phyloP scores from a whole-genome alignment of 2,329 filamentous ascomycete genomes.

The Torrubiellomyces zombiae region DNA sequence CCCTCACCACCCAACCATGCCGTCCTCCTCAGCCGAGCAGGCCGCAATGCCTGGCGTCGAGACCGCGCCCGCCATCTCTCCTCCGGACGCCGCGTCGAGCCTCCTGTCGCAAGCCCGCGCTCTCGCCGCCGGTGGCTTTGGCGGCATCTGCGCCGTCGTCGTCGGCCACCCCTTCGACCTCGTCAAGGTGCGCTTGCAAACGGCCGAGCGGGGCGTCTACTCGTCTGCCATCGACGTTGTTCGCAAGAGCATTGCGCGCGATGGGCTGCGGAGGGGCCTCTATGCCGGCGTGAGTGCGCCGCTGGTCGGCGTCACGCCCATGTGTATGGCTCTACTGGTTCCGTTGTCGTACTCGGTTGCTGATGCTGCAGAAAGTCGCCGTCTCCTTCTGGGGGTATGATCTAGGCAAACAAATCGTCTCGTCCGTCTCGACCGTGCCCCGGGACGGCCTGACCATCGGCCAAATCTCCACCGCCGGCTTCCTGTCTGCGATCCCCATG shows the following conservation, averaged over 20 bases:
- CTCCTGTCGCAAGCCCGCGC: slow-evolving; percentile 50
- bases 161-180: slow-evolving; percentile 95
- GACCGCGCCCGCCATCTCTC: no score
- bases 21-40: no score
- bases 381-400: slow-evolving; percentile 80
- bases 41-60: no score
- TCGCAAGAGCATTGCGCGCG: slow-evolving; percentile 68
- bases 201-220: slow-evolving; percentile 86
- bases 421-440: slow-evolving; percentile 43
- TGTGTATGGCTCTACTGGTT: slow-evolving; percentile 56
- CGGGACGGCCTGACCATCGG: slow-evolving; percentile 63
- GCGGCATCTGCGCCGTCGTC: slow-evolving; percentile 82
- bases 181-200: slow-evolving; percentile 94
- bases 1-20: no score
- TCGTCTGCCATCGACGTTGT: slow-evolving; percentile 83
- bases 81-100: slow-evolving; percentile 16
- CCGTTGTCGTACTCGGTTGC: not conserved
- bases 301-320: slow-evolving; percentile 87
- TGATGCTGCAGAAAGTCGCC: slow-evolving; percentile 32
- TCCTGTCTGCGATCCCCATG: slow-evolving; percentile 96
- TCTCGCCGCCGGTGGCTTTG: slow-evolving; percentile 77
- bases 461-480: slow-evolving; percentile 82
- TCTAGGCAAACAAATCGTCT: slow-evolving; percentile 79
- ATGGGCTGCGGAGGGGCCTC: slow-evolving; percentile 64
- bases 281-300: slow-evolving; percentile 97